Base-by-base conservation (phyloP, 108 stramenopile species). In the Nannochloropsis salina region DNA sequence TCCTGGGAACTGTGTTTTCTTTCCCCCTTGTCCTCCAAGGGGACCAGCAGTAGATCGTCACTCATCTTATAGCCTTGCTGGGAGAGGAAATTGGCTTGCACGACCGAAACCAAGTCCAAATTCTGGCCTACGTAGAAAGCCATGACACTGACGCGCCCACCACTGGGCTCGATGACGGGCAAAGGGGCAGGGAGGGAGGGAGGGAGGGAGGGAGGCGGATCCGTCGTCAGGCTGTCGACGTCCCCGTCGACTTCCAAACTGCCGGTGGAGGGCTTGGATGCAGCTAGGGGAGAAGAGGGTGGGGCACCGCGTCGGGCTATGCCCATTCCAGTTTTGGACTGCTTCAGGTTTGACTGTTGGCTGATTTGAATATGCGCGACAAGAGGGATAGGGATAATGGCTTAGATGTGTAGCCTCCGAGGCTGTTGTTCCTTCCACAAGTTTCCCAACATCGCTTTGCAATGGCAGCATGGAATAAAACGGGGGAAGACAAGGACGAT, bases 11-110 rank as follows among this genome's bases (percentile, higher is more conserved):
- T n/a, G 15, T n/a, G 20, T 2, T 74, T n/a, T n/a, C 61, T 74
- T n/a, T 8, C 61, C n/a, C 61, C 8, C 61, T 15, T n/a, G 3
- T 74, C 61, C 61, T 74, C 61, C 61, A 74, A 74, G 8, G 61
- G 61, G 20, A 74, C 61, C 61, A 74, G 20, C 61, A 74, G 61
- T 15, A 74, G 15, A 8, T 74, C 61, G 61, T 74, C 61, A 74
- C 61, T 74, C 61, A 74, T n/a, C n/a, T 74, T 74, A n/a, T 74
- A 74, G 20, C 61, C 61, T 74, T n/a, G 61, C 20, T 74, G 61
- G 6, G 61, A 74, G 20, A 74, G 61, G 3, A 74, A 74, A n/a
- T 74, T 74, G 6, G 61, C 61, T 6, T 74, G 61, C 61, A 74
- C 61, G 20, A 74, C 61, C 20, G 61, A 15, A 8, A 74, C 61